Conservation (phyloP, 352 stramenopile genomes). For the Globisporangium cederbergense region DNA sequence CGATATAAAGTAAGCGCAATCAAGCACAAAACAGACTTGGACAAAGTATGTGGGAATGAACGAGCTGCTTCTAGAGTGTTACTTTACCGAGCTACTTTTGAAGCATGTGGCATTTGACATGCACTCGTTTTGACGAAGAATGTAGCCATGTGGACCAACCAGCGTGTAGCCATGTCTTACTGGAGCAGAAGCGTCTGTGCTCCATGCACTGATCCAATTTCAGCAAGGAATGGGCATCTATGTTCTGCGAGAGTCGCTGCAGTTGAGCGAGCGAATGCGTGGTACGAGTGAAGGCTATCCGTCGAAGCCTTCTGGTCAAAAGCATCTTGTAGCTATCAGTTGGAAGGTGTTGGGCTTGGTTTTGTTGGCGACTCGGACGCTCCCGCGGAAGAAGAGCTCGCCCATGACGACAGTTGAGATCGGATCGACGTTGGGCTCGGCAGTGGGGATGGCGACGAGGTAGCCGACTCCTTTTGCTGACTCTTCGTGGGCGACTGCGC, state of each 20-base stretch:
- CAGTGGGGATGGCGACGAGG: slow-evolving; percentile 17
- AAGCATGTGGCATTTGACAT: background rate
- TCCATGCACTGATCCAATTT: no score
- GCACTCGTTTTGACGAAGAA: background rate
- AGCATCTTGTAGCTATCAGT: background rate
- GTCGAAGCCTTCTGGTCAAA: no score
- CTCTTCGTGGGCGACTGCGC: slow-evolving; percentile 6
- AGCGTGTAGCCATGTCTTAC: background rate
- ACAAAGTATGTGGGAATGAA: background rate
- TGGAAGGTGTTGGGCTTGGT: background rate
- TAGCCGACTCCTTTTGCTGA: slow-evolving; percentile 6
- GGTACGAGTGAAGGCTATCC: no score
- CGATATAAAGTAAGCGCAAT: slow-evolving; percentile 31
- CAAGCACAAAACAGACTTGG: background rate
- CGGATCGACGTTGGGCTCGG: background rate
- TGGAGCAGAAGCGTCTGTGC: no score
- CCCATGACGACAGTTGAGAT: background rate
- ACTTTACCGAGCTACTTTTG: background rate
- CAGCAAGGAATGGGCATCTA: no score
- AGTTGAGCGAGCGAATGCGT: no score
- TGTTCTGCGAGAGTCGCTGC: no score
- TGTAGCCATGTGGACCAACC: background rate
- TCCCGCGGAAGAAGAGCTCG: background rate
- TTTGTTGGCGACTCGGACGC: background rate
- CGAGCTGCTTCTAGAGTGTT: background rate